These are phyloP conservation scores for Musa balbisiana DNA, from an alignment of 202 grass and related monocot genomes.

Conservation along the genomic window DNA sequence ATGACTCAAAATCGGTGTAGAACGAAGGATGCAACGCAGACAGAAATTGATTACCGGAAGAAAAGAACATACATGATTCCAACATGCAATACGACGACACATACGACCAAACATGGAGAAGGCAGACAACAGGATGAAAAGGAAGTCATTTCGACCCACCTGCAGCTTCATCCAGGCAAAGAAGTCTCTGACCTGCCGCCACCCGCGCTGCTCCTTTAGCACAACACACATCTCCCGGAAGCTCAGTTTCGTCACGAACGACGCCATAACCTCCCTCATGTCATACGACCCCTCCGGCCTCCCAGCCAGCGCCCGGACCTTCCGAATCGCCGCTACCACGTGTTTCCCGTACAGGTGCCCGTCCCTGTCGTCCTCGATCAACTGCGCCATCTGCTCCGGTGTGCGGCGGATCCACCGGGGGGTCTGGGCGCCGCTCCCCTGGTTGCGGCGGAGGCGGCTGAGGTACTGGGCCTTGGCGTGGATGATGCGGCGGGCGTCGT, in stretches of 20 bases:
- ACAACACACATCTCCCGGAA: slow-evolving; percentile 95
- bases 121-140: neutral
- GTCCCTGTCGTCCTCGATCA: slow-evolving; percentile 74
- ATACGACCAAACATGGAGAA: neutral
- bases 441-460: slow-evolving; percentile 52
- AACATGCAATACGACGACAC: neutral
- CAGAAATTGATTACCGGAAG: neutral
- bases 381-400: slow-evolving; percentile 63
- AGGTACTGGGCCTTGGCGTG: slow-evolving; percentile 63
- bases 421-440: slow-evolving; percentile 58
- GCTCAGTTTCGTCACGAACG: slow-evolving; percentile 71
- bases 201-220: slow-evolving; percentile 68
- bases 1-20: too few species aligned
- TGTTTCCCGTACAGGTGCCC: slow-evolving; percentile 63
- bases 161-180: slow-evolving; percentile 94
- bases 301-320: slow-evolving; percentile 48
- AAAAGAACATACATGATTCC: neutral
- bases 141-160: slow-evolving; percentile 19
- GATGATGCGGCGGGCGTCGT: slow-evolving; percentile 42
- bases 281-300: slow-evolving; percentile 31
- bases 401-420: slow-evolving; percentile 80
- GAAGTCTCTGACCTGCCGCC: slow-evolving; percentile 76
- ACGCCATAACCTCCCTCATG: slow-evolving; percentile 66
- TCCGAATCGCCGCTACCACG: slow-evolving; percentile 65
- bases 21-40: neutral